phyloP scores from a whole-genome alignment of 257 asterid genomes.

The Penstemon davidsonii region DNA sequence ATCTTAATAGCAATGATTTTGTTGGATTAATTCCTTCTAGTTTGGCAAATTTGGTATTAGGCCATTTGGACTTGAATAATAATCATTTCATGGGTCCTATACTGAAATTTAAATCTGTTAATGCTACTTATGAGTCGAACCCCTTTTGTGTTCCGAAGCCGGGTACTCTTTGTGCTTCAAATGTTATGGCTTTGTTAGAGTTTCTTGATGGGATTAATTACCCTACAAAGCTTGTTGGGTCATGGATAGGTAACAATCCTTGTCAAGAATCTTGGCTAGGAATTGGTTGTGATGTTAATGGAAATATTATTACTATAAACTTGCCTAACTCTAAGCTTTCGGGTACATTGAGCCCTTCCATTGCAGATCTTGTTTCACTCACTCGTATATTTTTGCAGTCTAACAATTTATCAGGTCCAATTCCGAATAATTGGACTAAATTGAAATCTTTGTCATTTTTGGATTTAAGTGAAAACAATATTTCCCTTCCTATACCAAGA shows the following conservation, averaged over 20 bases:
- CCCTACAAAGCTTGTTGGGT: slow-evolving; percentile 61
- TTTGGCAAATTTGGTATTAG: slow-evolving; percentile 50
- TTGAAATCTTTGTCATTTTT: slow-evolving; percentile 58
- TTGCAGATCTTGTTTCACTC: slow-evolving; percentile 62
- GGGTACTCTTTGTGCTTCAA: slow-evolving; percentile 57
- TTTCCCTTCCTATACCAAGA: slow-evolving; percentile 69
- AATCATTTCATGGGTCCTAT: slow-evolving; percentile 79
- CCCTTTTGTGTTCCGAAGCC: slow-evolving; percentile 56
- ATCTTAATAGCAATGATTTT: slow-evolving; percentile 68
- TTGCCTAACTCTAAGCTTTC: slow-evolving; percentile 61
- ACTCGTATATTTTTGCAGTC: slow-evolving; percentile 53
- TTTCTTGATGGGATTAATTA: slow-evolving; percentile 80
- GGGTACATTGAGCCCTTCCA: slow-evolving; percentile 67
- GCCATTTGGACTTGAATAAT: slow-evolving; percentile 66
- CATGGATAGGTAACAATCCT: slow-evolving; percentile 80
- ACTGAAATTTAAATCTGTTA: slow-evolving; percentile 62
- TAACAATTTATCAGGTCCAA: slow-evolving; percentile 59
- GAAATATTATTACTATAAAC: slow-evolving; percentile 49
- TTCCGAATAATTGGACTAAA: slow-evolving; percentile 62
- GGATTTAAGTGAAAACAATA: slow-evolving; percentile 65
- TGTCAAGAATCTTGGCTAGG: slow-evolving; percentile 69
- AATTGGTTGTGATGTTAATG: slow-evolving; percentile 53
- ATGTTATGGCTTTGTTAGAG: slow-evolving; percentile 65
- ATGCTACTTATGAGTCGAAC: slow-evolving; percentile 49
- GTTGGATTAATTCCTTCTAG: slow-evolving; percentile 73